Evolutionary conservation across 2,329 filamentous ascomycete genomes (phyloP).

Genomic region (Fusarium dimerum): DNA sequence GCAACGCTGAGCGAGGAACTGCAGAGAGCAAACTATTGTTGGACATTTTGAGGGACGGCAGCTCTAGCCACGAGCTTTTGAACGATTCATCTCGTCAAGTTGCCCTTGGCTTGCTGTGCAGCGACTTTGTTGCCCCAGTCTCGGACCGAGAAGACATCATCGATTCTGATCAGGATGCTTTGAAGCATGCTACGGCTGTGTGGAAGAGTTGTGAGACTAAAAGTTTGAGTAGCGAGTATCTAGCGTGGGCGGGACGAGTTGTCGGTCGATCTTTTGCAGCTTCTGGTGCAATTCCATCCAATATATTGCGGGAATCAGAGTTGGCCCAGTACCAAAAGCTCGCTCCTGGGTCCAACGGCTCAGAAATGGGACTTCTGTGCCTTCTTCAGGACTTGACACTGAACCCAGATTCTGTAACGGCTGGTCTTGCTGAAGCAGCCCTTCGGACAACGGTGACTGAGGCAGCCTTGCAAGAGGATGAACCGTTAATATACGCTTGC

Average conservation of each 20-base stretch:
- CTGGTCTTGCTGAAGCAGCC: conserved; percentile 62
- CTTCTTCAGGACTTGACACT: conserved; percentile 64
- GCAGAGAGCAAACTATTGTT: conserved; percentile 79
- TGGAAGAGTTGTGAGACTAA: conserved; percentile 75
- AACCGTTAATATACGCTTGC: conserved; percentile 51
- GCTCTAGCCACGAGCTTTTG: conserved; percentile 62
- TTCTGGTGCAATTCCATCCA: conserved; percentile 66
- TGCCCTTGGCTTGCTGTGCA: conserved; percentile 72
- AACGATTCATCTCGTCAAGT: conserved; percentile 69
- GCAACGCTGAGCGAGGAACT: conserved; percentile 68
- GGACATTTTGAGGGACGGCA: conserved; percentile 76
- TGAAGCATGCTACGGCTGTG: conserved; percentile 63
- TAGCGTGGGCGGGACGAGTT: conserved; percentile 82
- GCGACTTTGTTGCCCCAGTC: conserved; percentile 64
- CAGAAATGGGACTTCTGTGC: conserved; percentile 63
- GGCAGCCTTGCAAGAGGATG: conserved; percentile 48
- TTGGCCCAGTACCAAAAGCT: conserved; percentile 51
- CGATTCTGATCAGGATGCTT: conserved; percentile 64
- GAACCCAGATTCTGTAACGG: conserved; percentile 54
- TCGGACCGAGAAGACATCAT: conserved; percentile 62
- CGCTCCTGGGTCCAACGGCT: conserved; percentile 52
- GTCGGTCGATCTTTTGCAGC: conserved; percentile 82
- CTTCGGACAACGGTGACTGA: conserved; percentile 58
- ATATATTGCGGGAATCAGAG: conserved; percentile 61
- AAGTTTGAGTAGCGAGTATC: conserved; percentile 66